Base-by-base conservation (phyloP, 495 filamentous ascomycete species). In the Xylaria scruposa region DNA sequence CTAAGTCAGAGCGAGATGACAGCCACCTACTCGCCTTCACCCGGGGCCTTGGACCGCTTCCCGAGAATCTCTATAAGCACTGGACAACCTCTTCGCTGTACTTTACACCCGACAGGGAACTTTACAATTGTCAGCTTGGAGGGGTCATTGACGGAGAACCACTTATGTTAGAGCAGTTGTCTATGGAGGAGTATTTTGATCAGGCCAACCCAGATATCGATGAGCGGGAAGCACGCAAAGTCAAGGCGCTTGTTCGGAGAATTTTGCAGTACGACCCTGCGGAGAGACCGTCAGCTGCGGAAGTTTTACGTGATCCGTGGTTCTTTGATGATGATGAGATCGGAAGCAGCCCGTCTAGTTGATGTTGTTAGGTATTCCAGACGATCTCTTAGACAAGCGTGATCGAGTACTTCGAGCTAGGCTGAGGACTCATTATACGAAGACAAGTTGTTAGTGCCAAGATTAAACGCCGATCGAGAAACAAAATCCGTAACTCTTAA, bases 211-310 rank as follows among this genome's bases (percentile, higher is more conserved):
- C 36, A 1, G 79, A 79, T 59, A 56, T 81, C 33, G 70, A 77
- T 61, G 40, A 68, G 70, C 72, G 76, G 65, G 77, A 82, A 75
- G 74, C 78, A 5, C 4, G 68, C 24, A 60, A 71, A n/a, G 70
- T 80, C n/a, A 81, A 78, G 59, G 54, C 68, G 56, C 70, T 81
- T 12, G 72, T 82, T 60, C 74, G 80, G 67, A 73, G 75, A 74
- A 81, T 80, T 64, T 63, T 82, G 70, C 74, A 81, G 42, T 81
- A 80, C 75, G 77, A 79, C 72, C 77, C 79, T 21, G 72, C 61
- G 59, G 77, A 77, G 65, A 67, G 80, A 51, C 79, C 79, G 15
- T 76, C 77, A 31, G 51, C 77, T 73, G 51, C 74, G 17, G 62
- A 81, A 36, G 54, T 79, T 33, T 63, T 80, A 49, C 47, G 33